A percentile compares a stretch with the other conserved stretches of the same genome.
Evolutionary conservation across 129 eudicot genomes (phyloP).

Genomic region (Flaveria ramosissima): DNA sequence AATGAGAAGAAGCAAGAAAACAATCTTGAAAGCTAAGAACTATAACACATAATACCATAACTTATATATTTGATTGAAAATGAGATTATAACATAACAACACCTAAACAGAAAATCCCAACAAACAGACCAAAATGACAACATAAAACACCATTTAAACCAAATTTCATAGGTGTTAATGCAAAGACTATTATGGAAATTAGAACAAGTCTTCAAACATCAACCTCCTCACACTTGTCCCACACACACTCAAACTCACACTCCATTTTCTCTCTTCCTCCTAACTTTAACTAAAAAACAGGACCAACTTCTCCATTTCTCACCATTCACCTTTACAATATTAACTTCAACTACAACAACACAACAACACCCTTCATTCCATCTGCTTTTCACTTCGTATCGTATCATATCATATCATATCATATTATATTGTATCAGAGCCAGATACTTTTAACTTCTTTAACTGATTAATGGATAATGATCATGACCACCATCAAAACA

Average conservation of each 20-base stretch:
- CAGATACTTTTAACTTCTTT: not conserved
- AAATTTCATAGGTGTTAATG: not conserved
- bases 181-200: not conserved
- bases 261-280: conserved; percentile 43
- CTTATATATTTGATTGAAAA: not conserved
- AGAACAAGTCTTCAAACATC: conserved; percentile 44
- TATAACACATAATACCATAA: too few relatives aligned
- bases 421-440: too few relatives aligned
- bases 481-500: conserved; percentile 31
- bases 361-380: conserved; percentile 38
- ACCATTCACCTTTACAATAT: conserved; percentile 59
- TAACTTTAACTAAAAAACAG: conserved; percentile 77
- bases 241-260: conserved; percentile 52
- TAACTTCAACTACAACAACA: conserved; percentile 61
- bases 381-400: conserved; percentile 26
- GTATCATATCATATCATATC: too few relatives aligned
- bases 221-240: conserved; percentile 65
- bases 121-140: too few relatives aligned
- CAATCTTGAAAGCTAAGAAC: too few relatives aligned
- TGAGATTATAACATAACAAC: not conserved
- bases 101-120: too few relatives aligned
- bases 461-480: conserved; percentile 36
- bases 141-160: too few relatives aligned
- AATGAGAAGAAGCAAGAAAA: too few relatives aligned
- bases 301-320: conserved; percentile 47